A percentile compares a stretch with the other conserved stretches of the same genome.
Evolutionary conservation across 2,329 filamentous ascomycete species (phyloP).

Genomic region (Talaromyces amestolkiae): DNA sequence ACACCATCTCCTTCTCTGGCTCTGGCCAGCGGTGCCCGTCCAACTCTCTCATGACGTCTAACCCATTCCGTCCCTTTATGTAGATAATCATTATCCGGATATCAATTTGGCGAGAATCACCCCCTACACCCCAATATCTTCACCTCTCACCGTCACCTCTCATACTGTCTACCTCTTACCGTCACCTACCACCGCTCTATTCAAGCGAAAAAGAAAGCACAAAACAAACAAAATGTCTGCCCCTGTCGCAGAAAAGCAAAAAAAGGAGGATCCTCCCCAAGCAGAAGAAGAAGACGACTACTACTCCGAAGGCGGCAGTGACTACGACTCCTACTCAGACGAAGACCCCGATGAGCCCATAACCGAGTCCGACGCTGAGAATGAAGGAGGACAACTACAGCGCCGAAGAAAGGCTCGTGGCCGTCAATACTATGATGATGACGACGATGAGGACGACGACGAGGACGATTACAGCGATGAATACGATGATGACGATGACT

Average conservation of each 20-base stretch:
- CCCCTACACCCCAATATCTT: not conserved
- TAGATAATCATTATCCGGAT: not conserved
- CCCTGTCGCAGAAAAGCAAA: slow-evolving; percentile 12
- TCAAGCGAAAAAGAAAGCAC: not conserved
- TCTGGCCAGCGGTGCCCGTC: not conserved
- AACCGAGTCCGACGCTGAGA: slow-evolving; percentile 14
- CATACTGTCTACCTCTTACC: too few species aligned
- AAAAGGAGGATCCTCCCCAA: slow-evolving; percentile 1
- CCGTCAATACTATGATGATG: slow-evolving; percentile 15
- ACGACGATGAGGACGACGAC: slow-evolving; percentile 4
- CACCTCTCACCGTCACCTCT: not conserved
- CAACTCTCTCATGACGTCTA: slow-evolving; percentile 1
- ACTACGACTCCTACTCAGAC: slow-evolving; percentile 19
- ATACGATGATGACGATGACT: slow-evolving; percentile 12
- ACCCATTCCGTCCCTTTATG: slow-evolving; percentile 3
- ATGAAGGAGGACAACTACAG: slow-evolving; percentile 7
- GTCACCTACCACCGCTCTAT: not conserved
- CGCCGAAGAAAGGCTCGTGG: slow-evolving; percentile 6
- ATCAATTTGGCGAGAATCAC: not conserved
- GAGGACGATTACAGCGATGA: slow-evolving; percentile 14
- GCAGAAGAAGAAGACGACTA: slow-evolving; percentile 14
- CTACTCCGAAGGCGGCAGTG: slow-evolving; percentile 16
- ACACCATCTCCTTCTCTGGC: not conserved
- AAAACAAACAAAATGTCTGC: not conserved
- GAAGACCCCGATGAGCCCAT: slow-evolving; percentile 17